phyloP scores from a whole-genome alignment of 2,329 filamentous ascomycete species.

The Geosmithia flava region DNA sequence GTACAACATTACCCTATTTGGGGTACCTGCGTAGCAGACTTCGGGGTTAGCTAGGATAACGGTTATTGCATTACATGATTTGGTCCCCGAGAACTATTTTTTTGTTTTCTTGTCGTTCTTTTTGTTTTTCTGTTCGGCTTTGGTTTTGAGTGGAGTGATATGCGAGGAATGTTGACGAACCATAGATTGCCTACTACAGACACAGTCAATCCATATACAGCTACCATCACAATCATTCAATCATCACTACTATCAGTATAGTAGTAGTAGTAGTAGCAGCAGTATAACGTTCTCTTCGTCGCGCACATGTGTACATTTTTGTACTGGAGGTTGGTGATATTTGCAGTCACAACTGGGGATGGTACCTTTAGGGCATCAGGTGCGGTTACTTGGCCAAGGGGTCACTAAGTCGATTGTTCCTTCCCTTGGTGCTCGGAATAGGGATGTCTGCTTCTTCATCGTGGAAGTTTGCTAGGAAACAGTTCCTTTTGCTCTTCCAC shows the following conservation, averaged over 20 bases:
- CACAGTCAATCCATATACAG: neutral
- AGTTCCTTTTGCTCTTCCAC: neutral
- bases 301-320: neutral
- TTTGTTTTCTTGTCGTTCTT: neutral
- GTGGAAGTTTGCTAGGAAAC: neutral
- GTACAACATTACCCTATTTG: neutral
- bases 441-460: neutral
- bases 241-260: neutral
- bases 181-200: neutral
- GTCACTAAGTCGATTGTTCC: neutral
- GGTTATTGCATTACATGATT: neutral
- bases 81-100: neutral
- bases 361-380: neutral
- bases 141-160: neutral
- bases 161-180: neutral
- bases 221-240: neutral
- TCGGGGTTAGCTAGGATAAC: neutral
- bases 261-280: no score
- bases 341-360: neutral
- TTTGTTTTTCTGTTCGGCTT: neutral
- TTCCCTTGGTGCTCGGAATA: neutral
- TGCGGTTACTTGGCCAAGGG: neutral
- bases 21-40: neutral
- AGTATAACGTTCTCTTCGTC: no score
- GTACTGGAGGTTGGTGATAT: neutral